Conservation (phyloP, 169 alveolate genomes). For the Eimeria zaria region DNA sequence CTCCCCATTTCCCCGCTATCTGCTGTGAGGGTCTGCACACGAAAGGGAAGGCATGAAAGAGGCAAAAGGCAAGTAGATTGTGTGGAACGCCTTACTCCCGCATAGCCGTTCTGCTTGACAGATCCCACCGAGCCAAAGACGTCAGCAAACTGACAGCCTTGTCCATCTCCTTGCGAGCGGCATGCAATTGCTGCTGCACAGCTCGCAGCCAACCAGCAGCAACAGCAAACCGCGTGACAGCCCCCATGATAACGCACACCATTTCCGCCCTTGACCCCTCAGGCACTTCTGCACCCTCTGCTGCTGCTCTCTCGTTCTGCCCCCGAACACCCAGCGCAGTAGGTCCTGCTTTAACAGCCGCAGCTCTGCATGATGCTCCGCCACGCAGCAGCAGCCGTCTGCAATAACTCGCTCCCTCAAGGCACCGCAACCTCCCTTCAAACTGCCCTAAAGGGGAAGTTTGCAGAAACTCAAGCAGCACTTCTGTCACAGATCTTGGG, state of each 20-base stretch:
- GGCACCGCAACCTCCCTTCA: constrained; percentile 53
- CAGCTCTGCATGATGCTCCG: too few relatives aligned
- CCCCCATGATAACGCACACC: constrained; percentile 45
- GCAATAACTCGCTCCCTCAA: constrained; percentile 9
- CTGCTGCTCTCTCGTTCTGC: background rate
- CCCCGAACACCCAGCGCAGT: background rate
- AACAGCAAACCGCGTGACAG: constrained; percentile 77
- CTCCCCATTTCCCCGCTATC: background rate
- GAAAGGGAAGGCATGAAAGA: background rate
- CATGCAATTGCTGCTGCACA: constrained; percentile 77
- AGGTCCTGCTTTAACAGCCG: background rate
- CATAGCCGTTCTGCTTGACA: constrained; percentile 77
- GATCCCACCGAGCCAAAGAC: constrained; percentile 82
- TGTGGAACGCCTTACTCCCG: constrained; percentile 61
- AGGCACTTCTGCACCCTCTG: background rate
- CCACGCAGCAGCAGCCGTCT: constrained; percentile 14
- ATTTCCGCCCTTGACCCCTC: constrained; percentile 6
- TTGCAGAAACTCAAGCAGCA: constrained; percentile 81
- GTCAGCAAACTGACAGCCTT: constrained; percentile 23
- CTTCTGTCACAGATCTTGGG: constrained; percentile 60
- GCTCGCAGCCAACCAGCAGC: constrained; percentile 82
- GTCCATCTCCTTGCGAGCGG: constrained; percentile 78
- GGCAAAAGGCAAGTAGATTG: background rate
- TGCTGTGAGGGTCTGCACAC: background rate
- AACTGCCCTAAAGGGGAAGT: constrained; percentile 83